These are phyloP conservation scores for Exophiala alcalophila DNA, from an alignment of 2,329 filamentous ascomycete species.

Conservation along the genomic window DNA sequence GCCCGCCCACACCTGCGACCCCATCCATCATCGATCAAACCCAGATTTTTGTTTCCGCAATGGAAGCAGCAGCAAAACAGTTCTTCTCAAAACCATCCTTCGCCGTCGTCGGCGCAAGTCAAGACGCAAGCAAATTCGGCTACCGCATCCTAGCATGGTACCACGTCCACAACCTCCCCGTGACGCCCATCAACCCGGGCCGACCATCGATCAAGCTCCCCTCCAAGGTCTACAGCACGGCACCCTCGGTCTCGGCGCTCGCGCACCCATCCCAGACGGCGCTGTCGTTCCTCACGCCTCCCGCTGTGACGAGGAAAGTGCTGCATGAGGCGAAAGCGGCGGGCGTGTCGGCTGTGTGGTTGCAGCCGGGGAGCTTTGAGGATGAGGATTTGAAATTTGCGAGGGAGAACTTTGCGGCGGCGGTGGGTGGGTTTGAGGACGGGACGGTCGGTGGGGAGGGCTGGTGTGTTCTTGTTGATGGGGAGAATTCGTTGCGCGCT, in stretches of 20 bases:
- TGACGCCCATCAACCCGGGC: slow-evolving; percentile 79
- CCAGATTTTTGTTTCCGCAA: slow-evolving; percentile 33
- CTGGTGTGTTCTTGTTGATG: slow-evolving; percentile 86
- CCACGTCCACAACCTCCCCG: slow-evolving; percentile 68
- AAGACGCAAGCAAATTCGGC: slow-evolving; percentile 80
- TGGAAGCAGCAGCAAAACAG: slow-evolving; percentile 67
- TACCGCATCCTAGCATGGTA: slow-evolving; percentile 84
- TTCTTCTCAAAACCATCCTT: slow-evolving; percentile 81
- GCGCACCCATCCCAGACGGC: slow-evolving; percentile 66
- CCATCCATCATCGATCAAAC: not conserved
- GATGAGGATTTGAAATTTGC: slow-evolving; percentile 70
- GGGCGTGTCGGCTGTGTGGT: slow-evolving; percentile 73
- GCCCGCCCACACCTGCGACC: not conserved
- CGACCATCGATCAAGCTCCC: slow-evolving; percentile 62
- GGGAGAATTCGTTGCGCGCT: slow-evolving; percentile 57
- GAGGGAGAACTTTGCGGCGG: slow-evolving; percentile 63
- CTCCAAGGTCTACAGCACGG: slow-evolving; percentile 58
- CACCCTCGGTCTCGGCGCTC: slow-evolving; percentile 64
- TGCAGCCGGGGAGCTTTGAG: slow-evolving; percentile 88
- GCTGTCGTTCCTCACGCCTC: slow-evolving; percentile 84
- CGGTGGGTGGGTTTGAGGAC: slow-evolving; percentile 65
- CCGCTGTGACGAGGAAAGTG: slow-evolving; percentile 68
- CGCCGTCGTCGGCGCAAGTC: slow-evolving; percentile 86
- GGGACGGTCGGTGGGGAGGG: slow-evolving; percentile 60
- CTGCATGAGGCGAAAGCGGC: slow-evolving; percentile 73